These are phyloP conservation scores for Lactarius psammicola DNA, from an alignment of 768 basidiomycete species.

Conservation along the genomic window DNA sequence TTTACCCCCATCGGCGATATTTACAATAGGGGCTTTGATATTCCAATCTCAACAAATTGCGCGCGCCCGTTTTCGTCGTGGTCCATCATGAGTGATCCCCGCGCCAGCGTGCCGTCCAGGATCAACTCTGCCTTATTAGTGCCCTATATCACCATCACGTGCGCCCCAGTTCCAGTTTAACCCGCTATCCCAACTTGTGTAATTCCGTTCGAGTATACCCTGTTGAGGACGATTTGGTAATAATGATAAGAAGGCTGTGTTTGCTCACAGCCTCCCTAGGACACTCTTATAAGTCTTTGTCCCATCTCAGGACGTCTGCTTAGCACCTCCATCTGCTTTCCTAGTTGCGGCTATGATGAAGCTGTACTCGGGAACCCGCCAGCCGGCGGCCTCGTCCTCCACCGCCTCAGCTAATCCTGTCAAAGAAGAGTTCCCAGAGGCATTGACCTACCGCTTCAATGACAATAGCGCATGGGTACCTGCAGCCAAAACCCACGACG, in stretches of 20 bases:
- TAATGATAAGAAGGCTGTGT: background rate
- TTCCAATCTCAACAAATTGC: background rate
- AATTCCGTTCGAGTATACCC: background rate
- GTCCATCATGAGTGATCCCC: background rate
- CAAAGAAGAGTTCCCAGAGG: slow-evolving; percentile 23
- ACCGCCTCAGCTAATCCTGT: background rate
- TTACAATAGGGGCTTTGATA: background rate
- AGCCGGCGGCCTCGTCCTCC: slow-evolving; percentile 5
- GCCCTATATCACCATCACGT: background rate
- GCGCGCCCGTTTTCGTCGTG: background rate
- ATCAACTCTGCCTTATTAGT: background rate
- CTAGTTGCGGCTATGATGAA: slow-evolving; percentile 21
- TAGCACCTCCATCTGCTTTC: slow-evolving; percentile 7
- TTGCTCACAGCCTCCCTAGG: slow-evolving; percentile 9
- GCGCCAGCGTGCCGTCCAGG: background rate
- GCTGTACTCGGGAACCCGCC: slow-evolving; percentile 12
- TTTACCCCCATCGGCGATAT: background rate
- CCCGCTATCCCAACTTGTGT: background rate
- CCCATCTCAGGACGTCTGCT: background rate
- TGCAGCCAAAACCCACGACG: slow-evolving; percentile 17
- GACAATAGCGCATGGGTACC: slow-evolving; percentile 26
- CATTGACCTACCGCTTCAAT: slow-evolving; percentile 27
- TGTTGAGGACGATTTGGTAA: background rate
- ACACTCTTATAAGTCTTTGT: slow-evolving; percentile 11
- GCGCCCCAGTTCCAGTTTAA: background rate